Percentiles rank a stretch among this genome's conserved stretches.
phyloP scores from a whole-genome alignment of 2,329 filamentous ascomycete genomes.

The Chrysoporthe austroafricana region DNA sequence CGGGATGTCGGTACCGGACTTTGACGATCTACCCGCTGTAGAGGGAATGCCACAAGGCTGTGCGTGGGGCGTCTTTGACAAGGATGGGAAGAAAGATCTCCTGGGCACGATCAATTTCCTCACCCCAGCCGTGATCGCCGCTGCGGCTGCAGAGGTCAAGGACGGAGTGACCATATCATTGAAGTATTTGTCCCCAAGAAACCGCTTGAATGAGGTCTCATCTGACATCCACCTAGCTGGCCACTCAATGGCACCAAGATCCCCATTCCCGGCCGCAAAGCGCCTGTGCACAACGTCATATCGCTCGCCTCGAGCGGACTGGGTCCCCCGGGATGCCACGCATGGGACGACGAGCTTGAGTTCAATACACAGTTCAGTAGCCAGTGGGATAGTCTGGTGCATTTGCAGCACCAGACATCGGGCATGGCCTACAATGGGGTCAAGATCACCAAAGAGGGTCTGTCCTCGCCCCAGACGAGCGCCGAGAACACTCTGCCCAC shows the following conservation, averaged over 20 bases:
- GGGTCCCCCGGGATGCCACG: constrained; percentile 32
- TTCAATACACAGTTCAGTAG: constrained; percentile 61
- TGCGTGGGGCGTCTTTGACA: constrained; percentile 56
- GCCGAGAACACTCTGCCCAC: constrained; percentile 42
- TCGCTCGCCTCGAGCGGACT: constrained; percentile 40
- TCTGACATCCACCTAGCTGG: constrained; percentile 39
- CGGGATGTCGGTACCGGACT: constrained; percentile 21
- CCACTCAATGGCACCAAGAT: constrained; percentile 47
- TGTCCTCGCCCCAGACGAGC: constrained; percentile 34
- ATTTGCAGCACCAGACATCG: constrained; percentile 49
- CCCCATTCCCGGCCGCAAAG: constrained; percentile 40
- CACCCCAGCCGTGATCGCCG: constrained; percentile 48
- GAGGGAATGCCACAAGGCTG: constrained; percentile 32
- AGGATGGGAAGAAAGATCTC: constrained; percentile 52
- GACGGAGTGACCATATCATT: constrained; percentile 57
- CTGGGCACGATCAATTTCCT: constrained; percentile 58
- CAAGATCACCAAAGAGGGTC: constrained; percentile 40
- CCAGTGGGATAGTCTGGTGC: constrained; percentile 60
- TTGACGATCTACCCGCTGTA: constrained; percentile 32
- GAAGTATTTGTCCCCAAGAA: constrained; percentile 39
- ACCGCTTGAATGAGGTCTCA: neutral
- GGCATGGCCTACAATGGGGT: constrained; percentile 55
- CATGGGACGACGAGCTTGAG: constrained; percentile 53
- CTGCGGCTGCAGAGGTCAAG: constrained; percentile 47
- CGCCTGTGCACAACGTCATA: constrained; percentile 42